A percentile compares a stretch with the other conserved stretches of the same genome.
These are phyloP conservation scores for Gnomoniopsis sp. DNA, from an alignment of 2,329 filamentous ascomycete genomes.

Conservation along the genomic window DNA sequence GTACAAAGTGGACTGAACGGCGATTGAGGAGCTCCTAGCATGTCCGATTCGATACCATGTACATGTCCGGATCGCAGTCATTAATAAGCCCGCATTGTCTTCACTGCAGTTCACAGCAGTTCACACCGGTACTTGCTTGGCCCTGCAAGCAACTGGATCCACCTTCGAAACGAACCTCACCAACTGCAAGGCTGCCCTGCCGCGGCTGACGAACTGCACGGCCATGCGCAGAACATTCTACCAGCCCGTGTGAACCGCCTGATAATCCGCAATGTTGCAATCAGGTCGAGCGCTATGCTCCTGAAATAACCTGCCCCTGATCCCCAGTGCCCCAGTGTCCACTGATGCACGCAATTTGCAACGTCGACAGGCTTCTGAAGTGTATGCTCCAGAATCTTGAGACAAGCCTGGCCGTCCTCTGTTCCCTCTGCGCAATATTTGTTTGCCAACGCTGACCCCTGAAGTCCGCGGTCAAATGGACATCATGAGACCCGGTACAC, in stretches of 20 bases:
- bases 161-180: background rate
- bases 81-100: background rate
- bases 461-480: background rate
- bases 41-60: too few species aligned
- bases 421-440: background rate
- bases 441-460: background rate
- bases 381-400: background rate
- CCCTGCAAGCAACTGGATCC: background rate
- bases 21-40: too few species aligned
- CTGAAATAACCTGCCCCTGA: background rate
- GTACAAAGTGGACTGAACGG: too few species aligned
- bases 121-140: background rate
- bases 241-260: background rate
- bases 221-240: background rate
- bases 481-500: background rate
- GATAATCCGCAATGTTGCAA: background rate
- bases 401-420: too few species aligned
- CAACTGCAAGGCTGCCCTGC: background rate
- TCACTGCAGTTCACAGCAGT: background rate
- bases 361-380: background rate
- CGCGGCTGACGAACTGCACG: background rate
- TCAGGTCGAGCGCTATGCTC: background rate
- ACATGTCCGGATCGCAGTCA: background rate
- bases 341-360: background rate
- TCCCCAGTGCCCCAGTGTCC: background rate